Percentiles rank a stretch among this genome's conserved stretches.
Evolutionary conservation across 371 early-diverging fungal genomes (phyloP).

Genomic region (Zychaea mexicana): DNA sequence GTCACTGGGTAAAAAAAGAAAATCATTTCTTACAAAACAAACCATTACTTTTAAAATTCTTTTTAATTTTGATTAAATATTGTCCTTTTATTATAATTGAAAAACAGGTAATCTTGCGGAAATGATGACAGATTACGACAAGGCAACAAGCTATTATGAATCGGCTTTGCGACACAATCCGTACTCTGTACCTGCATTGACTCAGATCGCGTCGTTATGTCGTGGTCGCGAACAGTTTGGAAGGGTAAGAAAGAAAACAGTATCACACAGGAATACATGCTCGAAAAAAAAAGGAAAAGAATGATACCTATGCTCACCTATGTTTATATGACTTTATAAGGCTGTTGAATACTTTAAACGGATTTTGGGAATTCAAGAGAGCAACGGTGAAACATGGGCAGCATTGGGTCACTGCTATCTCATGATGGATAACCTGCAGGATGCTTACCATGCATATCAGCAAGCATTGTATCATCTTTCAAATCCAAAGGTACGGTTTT

Average conservation of each 20-base stretch:
- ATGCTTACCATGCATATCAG: constrained; percentile 93
- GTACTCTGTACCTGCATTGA: constrained; percentile 77
- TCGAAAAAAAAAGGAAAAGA: background rate
- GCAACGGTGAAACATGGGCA: constrained; percentile 93
- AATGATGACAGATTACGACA: constrained; percentile 73
- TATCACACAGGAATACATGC: no score
- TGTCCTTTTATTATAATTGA: background rate
- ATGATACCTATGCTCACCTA: background rate
- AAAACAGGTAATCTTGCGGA: constrained; percentile 64
- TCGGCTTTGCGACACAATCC: constrained; percentile 87
- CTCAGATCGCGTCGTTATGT: constrained; percentile 72
- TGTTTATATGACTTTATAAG: constrained; percentile 25
- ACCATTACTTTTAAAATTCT: constrained; percentile 6
- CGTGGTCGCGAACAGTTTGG: constrained; percentile 64
- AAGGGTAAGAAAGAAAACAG: constrained; percentile 32
- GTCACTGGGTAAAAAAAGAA: constrained; percentile 61
- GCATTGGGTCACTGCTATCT: constrained; percentile 92
- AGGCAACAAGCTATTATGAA: constrained; percentile 82
- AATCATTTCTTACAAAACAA: background rate
- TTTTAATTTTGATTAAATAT: background rate
- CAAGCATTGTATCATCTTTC: constrained; percentile 88
- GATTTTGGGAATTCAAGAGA: constrained; percentile 75
- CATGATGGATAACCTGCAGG: constrained; percentile 91
- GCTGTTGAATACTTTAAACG: constrained; percentile 91
- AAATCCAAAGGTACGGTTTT: constrained; percentile 69